These are phyloP conservation scores for Lavandula angustifolia DNA, from an alignment of 257 asterid genomes.

Conservation along the genomic window DNA sequence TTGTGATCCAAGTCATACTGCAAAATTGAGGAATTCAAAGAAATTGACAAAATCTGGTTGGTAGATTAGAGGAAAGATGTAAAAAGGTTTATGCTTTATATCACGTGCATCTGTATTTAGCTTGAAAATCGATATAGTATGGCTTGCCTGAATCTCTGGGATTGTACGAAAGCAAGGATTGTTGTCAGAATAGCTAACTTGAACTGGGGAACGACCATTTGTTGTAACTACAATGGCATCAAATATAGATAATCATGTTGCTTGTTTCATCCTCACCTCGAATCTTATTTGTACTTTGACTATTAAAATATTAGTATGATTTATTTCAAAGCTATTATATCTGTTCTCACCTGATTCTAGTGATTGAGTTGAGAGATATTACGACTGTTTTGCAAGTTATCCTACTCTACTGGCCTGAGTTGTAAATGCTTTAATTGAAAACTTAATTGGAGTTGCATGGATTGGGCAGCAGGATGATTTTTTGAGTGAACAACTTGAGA, in stretches of 20 bases:
- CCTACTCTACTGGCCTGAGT: no score
- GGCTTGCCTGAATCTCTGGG: not conserved
- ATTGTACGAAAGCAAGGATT: not conserved
- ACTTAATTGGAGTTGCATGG: slow-evolving; percentile 15
- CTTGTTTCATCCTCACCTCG: not conserved
- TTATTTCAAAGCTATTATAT: not conserved
- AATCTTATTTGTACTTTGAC: slow-evolving; percentile 1
- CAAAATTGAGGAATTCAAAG: not conserved
- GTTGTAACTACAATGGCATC: not conserved
- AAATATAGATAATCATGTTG: not conserved
- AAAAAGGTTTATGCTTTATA: not conserved
- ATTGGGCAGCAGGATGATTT: slow-evolving; percentile 2
- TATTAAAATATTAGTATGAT: not conserved
- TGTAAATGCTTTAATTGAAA: no score
- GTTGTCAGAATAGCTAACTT: slow-evolving; percentile 1
- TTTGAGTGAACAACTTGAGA: slow-evolving; percentile 24
- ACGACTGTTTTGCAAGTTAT: slow-evolving; percentile 6
- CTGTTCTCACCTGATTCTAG: slow-evolving; percentile 19
- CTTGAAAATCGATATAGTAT: not conserved
- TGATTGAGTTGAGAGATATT: slow-evolving; percentile 8
- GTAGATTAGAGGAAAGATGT: slow-evolving; percentile 7
- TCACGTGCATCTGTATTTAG: slow-evolving; percentile 1
- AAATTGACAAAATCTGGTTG: slow-evolving; percentile 10
- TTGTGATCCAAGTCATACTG: slow-evolving; percentile 6
- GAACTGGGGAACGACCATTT: not conserved